These are phyloP conservation scores for Polychytrium aggregatum DNA, from an alignment of 192 early-diverging fungal genomes.

Conservation along the genomic window DNA sequence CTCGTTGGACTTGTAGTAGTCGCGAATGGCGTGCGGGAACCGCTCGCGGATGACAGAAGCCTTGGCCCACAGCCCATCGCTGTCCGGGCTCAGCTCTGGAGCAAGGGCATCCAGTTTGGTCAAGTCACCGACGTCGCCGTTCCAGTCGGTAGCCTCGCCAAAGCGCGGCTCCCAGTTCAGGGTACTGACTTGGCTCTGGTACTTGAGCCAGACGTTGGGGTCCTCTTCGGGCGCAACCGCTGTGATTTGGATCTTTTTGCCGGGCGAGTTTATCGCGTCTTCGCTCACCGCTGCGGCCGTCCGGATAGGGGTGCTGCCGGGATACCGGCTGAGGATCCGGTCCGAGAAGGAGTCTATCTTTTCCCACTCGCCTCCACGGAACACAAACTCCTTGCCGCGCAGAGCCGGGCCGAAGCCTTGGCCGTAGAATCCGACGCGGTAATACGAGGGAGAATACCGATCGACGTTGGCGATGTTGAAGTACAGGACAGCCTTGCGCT, in stretches of 20 bases:
- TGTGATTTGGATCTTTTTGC: slow-evolving; percentile 55
- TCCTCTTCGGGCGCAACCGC: slow-evolving; percentile 53
- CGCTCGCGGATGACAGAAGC: slow-evolving; percentile 8
- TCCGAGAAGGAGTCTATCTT: slow-evolving; percentile 61
- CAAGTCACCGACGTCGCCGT: neutral
- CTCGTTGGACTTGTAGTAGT: slow-evolving; percentile 57
- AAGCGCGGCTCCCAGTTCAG: neutral
- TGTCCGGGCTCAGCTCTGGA: slow-evolving; percentile 26
- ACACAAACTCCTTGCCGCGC: slow-evolving; percentile 57
- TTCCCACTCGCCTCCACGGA: slow-evolving; percentile 63
- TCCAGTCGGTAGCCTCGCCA: no score
- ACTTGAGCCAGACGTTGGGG: slow-evolving; percentile 14
- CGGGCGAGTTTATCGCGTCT: slow-evolving; percentile 40
- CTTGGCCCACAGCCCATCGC: slow-evolving; percentile 3
- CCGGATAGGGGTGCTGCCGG: slow-evolving; percentile 37
- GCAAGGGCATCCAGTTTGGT: neutral
- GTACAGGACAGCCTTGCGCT: slow-evolving; percentile 39
- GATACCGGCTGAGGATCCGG: slow-evolving; percentile 53
- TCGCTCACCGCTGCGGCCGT: slow-evolving; percentile 28
- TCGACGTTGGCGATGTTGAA: slow-evolving; percentile 30
- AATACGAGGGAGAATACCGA: slow-evolving; percentile 41
- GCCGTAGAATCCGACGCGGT: slow-evolving; percentile 66
- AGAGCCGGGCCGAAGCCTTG: slow-evolving; percentile 36
- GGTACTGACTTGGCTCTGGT: no score
- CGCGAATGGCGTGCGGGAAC: slow-evolving; percentile 33